Evolutionary conservation across 768 basidiomycete genomes (phyloP).

Genomic region (Amanita subjunquillea): DNA sequence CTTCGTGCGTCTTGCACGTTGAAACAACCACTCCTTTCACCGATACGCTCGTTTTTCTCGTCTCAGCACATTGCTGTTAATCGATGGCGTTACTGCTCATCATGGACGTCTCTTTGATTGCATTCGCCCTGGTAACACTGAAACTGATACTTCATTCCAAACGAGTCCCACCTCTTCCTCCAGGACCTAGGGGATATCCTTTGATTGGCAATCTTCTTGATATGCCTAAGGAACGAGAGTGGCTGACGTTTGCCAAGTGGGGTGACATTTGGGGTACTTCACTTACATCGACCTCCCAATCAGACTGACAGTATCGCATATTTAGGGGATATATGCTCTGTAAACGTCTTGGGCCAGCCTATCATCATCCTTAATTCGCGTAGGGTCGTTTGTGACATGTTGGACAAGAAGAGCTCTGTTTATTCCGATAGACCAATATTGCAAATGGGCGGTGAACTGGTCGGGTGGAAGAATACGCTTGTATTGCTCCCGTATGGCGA

Average conservation of each 20-base stretch:
- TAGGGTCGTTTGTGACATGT: constrained; percentile 40
- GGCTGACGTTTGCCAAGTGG: constrained; percentile 44
- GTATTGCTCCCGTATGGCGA: constrained; percentile 48
- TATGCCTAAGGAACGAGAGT: constrained; percentile 38
- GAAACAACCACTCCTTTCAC: constrained; percentile 15
- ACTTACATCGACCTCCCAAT: neutral
- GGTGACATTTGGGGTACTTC: constrained; percentile 39
- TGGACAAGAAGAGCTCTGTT: constrained; percentile 56
- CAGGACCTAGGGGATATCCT: constrained; percentile 43
- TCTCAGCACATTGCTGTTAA: constrained; percentile 5
- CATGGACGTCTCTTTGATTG: constrained; percentile 22
- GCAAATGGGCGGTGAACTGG: constrained; percentile 44
- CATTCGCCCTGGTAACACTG: constrained; percentile 24
- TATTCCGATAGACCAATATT: constrained; percentile 59
- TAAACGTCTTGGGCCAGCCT: constrained; percentile 50
- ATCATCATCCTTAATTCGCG: constrained; percentile 46
- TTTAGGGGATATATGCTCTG: constrained; percentile 50
- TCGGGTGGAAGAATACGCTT: constrained; percentile 48
- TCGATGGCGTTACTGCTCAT: constrained; percentile 19
- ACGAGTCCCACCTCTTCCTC: constrained; percentile 25
- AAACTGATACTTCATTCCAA: constrained; percentile 18
- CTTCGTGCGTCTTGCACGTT: neutral
- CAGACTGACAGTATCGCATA: neutral
- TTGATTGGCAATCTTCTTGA: constrained; percentile 45
- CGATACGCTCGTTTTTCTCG: constrained; percentile 1